Conservation (phyloP, 2,329 filamentous ascomycete genomes). For the Ascochyta pisi region DNA sequence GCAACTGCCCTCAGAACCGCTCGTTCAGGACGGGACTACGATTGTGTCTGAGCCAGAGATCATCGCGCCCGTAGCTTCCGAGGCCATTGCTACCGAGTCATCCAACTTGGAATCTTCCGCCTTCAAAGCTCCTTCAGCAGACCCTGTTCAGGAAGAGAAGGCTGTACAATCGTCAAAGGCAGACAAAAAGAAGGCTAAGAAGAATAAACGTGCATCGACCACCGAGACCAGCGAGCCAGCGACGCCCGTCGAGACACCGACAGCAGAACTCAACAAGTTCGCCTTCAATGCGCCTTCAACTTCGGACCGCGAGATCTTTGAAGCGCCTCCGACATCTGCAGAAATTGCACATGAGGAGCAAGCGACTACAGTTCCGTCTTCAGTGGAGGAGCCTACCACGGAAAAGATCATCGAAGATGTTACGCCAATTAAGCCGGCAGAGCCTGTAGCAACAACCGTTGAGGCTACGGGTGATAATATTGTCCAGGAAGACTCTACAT, state of each 20-base stretch:
- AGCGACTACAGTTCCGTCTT: background rate
- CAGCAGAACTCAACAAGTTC: constrained; percentile 7
- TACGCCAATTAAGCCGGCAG: background rate
- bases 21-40: background rate
- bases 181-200: constrained; percentile 21
- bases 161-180: constrained; percentile 13
- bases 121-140: background rate
- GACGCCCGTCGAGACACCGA: constrained; percentile 12
- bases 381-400: background rate
- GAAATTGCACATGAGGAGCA: background rate
- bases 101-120: background rate
- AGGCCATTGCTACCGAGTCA: background rate
- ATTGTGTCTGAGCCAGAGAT: background rate
- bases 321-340: background rate
- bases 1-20: background rate
- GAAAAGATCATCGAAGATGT: background rate
- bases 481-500: constrained; percentile 8
- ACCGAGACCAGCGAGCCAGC: constrained; percentile 6
- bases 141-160: background rate
- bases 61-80: background rate
- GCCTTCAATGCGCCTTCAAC: background rate
- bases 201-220: constrained; percentile 17
- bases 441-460: background rate
- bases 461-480: background rate
- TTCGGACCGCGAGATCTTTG: background rate